These are phyloP conservation scores for Mortierella sp. DNA, from an alignment of 371 early-diverging fungal genomes.

Conservation along the genomic window DNA sequence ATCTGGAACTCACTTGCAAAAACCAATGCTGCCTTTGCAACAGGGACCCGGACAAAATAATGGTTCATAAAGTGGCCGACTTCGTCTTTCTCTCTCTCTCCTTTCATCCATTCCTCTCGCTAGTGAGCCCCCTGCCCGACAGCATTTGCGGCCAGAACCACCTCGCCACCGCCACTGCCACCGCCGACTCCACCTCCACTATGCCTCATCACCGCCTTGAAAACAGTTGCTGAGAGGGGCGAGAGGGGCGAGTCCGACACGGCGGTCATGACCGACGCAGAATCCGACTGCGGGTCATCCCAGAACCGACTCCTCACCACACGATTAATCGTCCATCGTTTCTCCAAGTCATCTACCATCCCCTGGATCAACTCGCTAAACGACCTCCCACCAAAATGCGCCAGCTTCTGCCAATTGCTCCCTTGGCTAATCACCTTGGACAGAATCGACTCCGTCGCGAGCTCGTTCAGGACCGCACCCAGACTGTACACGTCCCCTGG, in stretches of 20 bases:
- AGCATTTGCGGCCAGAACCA: too few relatives aligned
- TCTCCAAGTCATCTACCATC: constrained; percentile 46
- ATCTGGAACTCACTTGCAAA: neutral
- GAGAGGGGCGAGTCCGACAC: neutral
- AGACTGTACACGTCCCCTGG: constrained; percentile 43
- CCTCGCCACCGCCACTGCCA: neutral
- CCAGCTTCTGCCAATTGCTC: constrained; percentile 42
- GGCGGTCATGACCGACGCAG: constrained; percentile 6
- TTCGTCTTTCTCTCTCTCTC: neutral
- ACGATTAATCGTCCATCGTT: constrained; percentile 45
- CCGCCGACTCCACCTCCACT: neutral
- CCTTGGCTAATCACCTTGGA: constrained; percentile 49
- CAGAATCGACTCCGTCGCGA: constrained; percentile 43
- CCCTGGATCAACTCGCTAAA: constrained; percentile 47
- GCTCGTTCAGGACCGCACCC: constrained; percentile 50
- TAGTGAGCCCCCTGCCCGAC: neutral
- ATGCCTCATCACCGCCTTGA: neutral
- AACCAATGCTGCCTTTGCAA: neutral
- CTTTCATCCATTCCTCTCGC: neutral
- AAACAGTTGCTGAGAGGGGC: neutral
- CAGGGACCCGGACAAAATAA: neutral
- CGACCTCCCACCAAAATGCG: constrained; percentile 32
- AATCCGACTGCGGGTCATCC: constrained; percentile 11
- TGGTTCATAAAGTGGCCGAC: neutral
- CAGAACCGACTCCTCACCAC: constrained; percentile 46